phyloP scores from a whole-genome alignment of 495 filamentous ascomycete species.

The Staphylotrichum longicolle region DNA sequence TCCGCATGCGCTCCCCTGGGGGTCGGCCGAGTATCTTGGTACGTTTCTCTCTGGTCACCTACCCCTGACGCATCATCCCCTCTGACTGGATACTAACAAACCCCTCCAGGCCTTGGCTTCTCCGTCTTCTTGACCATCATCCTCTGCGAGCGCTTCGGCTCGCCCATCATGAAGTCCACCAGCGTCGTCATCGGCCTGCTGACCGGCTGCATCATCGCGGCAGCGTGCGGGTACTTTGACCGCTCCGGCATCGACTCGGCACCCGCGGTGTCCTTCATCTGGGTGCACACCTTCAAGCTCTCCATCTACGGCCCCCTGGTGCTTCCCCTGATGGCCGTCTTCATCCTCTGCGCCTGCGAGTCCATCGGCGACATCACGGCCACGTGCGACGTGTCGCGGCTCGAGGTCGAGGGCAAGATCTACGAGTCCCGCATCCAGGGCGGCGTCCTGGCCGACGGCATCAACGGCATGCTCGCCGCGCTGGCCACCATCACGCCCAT shows the following conservation, averaged over 20 bases:
- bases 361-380: conserved; percentile 79
- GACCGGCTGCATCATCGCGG: conserved; percentile 84
- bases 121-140: conserved; percentile 86
- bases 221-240: conserved; percentile 81
- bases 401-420: conserved; percentile 73
- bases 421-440: conserved; percentile 93
- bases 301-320: conserved; percentile 80
- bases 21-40: conserved; percentile 80
- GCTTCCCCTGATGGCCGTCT: conserved; percentile 79
- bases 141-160: conserved; percentile 80
- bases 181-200: conserved; percentile 79
- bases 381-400: conserved; percentile 76
- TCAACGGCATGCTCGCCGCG: conserved; percentile 76
- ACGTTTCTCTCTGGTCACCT: not conserved
- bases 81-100: not conserved
- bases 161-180: conserved; percentile 64
- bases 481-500: conserved; percentile 84
- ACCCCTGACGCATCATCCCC: not conserved
- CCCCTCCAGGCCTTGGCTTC: conserved; percentile 63
- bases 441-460: conserved; percentile 79
- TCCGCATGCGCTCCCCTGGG: conserved; percentile 84
- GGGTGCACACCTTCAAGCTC: conserved; percentile 84
- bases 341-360: conserved; percentile 85
- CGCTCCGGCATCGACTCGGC: conserved; percentile 62
- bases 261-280: conserved; percentile 80